phyloP scores from a whole-genome alignment of 768 basidiomycete species.

The Tremella mesenterica region DNA sequence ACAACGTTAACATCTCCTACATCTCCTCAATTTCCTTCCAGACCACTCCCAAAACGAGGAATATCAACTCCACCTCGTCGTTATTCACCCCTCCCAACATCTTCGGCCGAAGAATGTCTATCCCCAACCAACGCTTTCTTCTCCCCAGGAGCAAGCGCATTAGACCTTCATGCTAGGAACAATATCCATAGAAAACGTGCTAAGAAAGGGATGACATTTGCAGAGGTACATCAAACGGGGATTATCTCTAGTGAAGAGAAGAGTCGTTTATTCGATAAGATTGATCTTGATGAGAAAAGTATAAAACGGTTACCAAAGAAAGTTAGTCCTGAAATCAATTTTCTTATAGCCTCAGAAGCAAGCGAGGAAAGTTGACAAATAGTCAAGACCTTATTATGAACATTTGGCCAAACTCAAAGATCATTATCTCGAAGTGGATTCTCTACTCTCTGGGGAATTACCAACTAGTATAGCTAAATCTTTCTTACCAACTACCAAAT shows the following conservation, averaged over 20 bases:
- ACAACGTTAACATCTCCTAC: background rate
- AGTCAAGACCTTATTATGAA: constrained; percentile 38
- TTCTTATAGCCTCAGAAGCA: no score
- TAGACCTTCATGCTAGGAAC: background rate
- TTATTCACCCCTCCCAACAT: background rate
- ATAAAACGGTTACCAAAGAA: constrained; percentile 36
- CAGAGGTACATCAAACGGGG: constrained; percentile 22
- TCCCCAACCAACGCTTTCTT: background rate
- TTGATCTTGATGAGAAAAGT: constrained; percentile 29
- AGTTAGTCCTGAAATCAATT: no score
- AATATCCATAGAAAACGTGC: background rate
- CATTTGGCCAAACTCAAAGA: constrained; percentile 27
- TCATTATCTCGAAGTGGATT: constrained; percentile 40
- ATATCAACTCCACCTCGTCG: background rate
- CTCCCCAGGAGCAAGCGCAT: background rate
- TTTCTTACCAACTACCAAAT: constrained; percentile 14
- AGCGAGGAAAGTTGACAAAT: no score
- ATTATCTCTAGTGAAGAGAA: constrained; percentile 17
- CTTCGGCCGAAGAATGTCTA: background rate
- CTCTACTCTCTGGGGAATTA: constrained; percentile 32
- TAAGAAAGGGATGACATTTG: constrained; percentile 23
- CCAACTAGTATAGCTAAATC: constrained; percentile 36
- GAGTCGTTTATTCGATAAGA: constrained; percentile 18
- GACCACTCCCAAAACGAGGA: background rate
- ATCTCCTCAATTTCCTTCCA: no score